Base-by-base conservation (phyloP, 768 basidiomycete species). In the Kockovaella imperatae region DNA sequence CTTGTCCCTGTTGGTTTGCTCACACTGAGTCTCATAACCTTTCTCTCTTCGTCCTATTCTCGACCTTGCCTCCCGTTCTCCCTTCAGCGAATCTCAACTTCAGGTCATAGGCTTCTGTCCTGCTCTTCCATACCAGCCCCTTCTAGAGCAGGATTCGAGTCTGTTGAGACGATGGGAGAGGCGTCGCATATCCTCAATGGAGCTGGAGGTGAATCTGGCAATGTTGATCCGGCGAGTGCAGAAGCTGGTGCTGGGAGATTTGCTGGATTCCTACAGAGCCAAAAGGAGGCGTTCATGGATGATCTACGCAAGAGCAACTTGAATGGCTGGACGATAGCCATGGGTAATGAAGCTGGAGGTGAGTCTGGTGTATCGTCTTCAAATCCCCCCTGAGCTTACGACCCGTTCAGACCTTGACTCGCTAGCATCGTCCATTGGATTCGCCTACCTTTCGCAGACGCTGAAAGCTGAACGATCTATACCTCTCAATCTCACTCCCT, bases 301-400 rank as follows among this genome's bases (percentile, higher is more conserved):
- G 84, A 82, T 41, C 59, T 82, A 15, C 64, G 73, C 21, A 72
- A 72, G 1, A 74, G 74, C 1, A 75, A 76, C 32, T 77, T 74
- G 0, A 56, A 67, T 5, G 78, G 80, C 39, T 97, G 90, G 91
- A 83, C 80, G 0, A 76, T 95, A 4, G 84, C 82, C 0, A 86
- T 90, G 82, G 91, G 93, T 0, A 99, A 99, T 68, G 93, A 97
- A 72, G 88, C 93, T 13, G 91, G 91, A 62, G 93, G 93, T 91
- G 17, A 50, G 71, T 59, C 17, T 7, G 21, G 6, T 43, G 25
- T 42, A 29, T 31, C 17, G 32, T n/a, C 23, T 34, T 42, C 21
- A 17, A 32, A 44, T 18, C 29, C 35, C 52, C 32, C 43, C 10
- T 17, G 20, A 14, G 4, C 21, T 25, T 13, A 26, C 6, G 24